Evolutionary conservation across 2,329 filamentous ascomycete genomes (phyloP), one percentile per base, ranked within the genome.

Genomic region (Pyrenophora seminiperda): DNA sequence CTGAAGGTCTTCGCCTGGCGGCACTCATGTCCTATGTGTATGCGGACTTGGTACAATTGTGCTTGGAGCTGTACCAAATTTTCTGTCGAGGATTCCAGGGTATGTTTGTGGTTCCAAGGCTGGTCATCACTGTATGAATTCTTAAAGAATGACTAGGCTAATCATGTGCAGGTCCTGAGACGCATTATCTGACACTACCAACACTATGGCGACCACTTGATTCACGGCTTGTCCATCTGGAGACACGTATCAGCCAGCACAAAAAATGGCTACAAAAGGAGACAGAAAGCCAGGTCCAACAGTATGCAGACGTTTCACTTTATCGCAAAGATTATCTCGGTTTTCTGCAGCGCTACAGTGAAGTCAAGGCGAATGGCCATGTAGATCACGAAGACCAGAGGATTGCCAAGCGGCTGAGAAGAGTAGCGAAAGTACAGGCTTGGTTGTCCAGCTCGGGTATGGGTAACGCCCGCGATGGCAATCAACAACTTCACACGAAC

Each of bases 161-260:
- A 67, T 59, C 39, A 20, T 43, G 54, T 56, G 36, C 53, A 68
- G 64, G 65, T 50, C 38, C 40, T 7, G 17, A 30, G 60, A 57
- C 53, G 49, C 60, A 56, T 39, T 62, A 56, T 47, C 44, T 57
- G 40, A 41, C 53, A 30, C 44, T 10, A 13, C 27, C 54, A 47
- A 20, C 50, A 31, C 44, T 54, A 31, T 69, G 63, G 67, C 51
- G 61, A 33, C 65, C 67, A 22, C 55, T 71, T 18, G 65, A 71
- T 49, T 66, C 65, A n/a, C 60, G 67, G 7, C 63, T 71, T 37
- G 50, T 62, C 4, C 57, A 55, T 13, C 41, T 70, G 9, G 61
- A 67, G 30, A 39, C 54, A 34, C 51, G 62, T n/a, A 41, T 71
- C 14, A 36, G 33, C 18, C 53, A 53, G 10, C 64, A 68, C 33